Evolutionary conservation across 306 rosid genomes (phyloP).

Genomic region (Quercus alba): DNA sequence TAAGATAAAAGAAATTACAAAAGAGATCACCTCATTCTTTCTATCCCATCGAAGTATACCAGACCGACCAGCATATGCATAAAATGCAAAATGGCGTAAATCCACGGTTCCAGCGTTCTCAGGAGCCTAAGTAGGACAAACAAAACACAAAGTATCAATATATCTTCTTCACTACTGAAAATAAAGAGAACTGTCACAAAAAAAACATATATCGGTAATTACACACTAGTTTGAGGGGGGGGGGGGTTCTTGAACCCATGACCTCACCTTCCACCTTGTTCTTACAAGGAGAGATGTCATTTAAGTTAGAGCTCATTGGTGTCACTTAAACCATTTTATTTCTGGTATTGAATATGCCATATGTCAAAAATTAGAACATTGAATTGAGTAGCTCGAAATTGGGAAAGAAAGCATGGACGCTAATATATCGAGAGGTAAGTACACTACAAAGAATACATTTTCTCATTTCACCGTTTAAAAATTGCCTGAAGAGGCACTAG

Average conservation of each 20-base stretch:
- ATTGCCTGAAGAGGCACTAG: not conserved
- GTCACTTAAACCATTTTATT: not conserved
- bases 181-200: not conserved
- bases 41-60: slow-evolving; percentile 75
- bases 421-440: not conserved
- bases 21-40: slow-evolving; percentile 64
- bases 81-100: slow-evolving; percentile 87
- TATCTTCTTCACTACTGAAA: slow-evolving; percentile 4
- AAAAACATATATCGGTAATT: too few relatives aligned
- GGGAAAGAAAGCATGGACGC: not conserved
- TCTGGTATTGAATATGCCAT: not conserved
- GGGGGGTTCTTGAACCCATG: too few relatives aligned
- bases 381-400: not conserved
- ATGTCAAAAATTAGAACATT: not conserved
- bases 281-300: too few relatives aligned
- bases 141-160: slow-evolving; percentile 19
- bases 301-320: too few relatives aligned
- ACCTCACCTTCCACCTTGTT: too few relatives aligned
- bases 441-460: not conserved
- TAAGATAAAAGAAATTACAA: not conserved
- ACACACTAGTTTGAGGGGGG: too few relatives aligned
- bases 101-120: slow-evolving; percentile 74
- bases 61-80: slow-evolving; percentile 91
- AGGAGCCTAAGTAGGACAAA: slow-evolving; percentile 47
- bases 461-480: not conserved